phyloP scores from a whole-genome alignment of 2,329 filamentous ascomycete species.

The Karstenula rhodostoma region DNA sequence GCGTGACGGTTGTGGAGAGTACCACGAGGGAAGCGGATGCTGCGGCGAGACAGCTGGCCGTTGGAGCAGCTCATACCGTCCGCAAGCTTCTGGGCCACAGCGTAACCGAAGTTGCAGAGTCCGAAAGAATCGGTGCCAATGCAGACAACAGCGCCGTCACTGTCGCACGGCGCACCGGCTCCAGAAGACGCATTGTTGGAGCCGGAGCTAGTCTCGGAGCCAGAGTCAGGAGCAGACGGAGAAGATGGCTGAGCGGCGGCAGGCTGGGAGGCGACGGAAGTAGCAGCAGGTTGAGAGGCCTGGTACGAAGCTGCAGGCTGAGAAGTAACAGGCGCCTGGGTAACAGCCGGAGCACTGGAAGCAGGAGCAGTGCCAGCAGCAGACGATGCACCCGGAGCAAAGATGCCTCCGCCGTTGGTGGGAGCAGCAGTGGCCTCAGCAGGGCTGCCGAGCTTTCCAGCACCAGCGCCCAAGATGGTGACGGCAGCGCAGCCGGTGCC shows the following conservation, averaged over 20 bases:
- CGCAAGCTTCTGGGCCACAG: conserved; percentile 51
- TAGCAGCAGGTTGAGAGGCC: conserved; percentile 18
- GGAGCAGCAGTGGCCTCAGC: conserved; percentile 13
- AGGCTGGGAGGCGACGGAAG: conserved; percentile 21
- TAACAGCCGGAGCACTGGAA: conserved; percentile 2
- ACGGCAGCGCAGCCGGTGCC: conserved; percentile 40
- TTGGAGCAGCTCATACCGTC: conserved; percentile 52
- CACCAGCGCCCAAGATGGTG: conserved; percentile 42
- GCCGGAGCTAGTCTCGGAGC: conserved; percentile 9
- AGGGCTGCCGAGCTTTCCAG: conserved; percentile 39
- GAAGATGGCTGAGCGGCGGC: conserved; percentile 21
- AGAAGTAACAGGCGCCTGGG: conserved; percentile 18
- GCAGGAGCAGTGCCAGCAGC: neutral
- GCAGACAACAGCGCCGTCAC: conserved; percentile 54
- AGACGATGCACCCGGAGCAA: conserved; percentile 44
- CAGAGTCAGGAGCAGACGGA: conserved; percentile 19
- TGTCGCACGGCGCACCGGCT: conserved; percentile 48
- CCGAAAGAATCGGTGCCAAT: conserved; percentile 53
- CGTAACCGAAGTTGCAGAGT: conserved; percentile 55
- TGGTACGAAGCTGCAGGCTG: conserved; percentile 17
- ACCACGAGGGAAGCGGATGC: conserved; percentile 9
- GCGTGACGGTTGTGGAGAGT: conserved; percentile 8
- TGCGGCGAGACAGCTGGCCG: conserved; percentile 38
- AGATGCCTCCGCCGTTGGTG: conserved; percentile 24
- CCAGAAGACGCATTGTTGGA: conserved; percentile 19